phyloP scores from a whole-genome alignment of 495 filamentous ascomycete genomes.

The Chaetomium tenue region DNA sequence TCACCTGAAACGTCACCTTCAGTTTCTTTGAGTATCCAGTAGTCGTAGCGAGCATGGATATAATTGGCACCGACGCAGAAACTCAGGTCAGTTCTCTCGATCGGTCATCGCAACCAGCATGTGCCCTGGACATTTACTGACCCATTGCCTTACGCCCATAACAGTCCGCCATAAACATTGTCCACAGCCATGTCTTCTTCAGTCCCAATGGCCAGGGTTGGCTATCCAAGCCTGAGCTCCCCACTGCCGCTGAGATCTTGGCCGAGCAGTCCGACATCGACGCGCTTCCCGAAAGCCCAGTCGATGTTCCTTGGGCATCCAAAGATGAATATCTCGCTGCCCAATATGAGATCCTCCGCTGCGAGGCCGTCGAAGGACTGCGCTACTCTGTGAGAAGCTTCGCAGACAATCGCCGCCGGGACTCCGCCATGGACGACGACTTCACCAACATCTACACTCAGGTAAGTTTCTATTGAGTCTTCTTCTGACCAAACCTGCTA shows the following conservation, averaged over 20 bases:
- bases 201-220: conserved; percentile 36
- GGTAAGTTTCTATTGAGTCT: conserved; percentile 43
- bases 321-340: conserved; percentile 57
- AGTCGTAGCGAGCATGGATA: conserved; percentile 4
- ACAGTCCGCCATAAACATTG: conserved; percentile 32
- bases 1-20: neutral
- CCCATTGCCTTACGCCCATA: neutral
- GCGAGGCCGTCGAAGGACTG: conserved; percentile 60
- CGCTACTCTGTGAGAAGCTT: conserved; percentile 53
- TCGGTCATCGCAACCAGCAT: too few species aligned
- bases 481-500: neutral
- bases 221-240: conserved; percentile 47
- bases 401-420: conserved; percentile 40
- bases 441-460: conserved; percentile 70
- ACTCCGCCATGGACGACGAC: conserved; percentile 54
- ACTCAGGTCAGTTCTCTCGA: conserved; percentile 13
- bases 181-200: conserved; percentile 34
- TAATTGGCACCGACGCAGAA: neutral
- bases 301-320: conserved; percentile 41
- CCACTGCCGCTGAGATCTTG: conserved; percentile 40
- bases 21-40: neutral
- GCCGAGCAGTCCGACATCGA: conserved; percentile 38
- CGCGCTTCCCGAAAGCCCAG: conserved; percentile 39
- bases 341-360: conserved; percentile 65
- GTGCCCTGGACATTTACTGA: too few species aligned